Conservation (phyloP, 106 monocot genomes). For the Xerophyta viscosa region DNA sequence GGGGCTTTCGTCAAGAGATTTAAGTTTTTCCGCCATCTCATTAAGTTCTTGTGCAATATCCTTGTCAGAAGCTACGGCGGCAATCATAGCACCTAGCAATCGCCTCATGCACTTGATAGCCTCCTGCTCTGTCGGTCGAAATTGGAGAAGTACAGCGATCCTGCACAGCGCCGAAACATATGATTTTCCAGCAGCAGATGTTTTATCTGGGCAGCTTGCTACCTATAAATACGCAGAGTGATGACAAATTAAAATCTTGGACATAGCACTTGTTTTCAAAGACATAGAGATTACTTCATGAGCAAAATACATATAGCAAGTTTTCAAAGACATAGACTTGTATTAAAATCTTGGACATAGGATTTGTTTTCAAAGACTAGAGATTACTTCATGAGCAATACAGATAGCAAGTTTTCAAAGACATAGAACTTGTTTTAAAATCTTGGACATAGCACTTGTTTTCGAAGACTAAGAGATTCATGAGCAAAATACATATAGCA, state of each 20-base stretch:
- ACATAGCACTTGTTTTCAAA: too few species aligned
- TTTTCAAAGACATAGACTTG: too few species aligned
- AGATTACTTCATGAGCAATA: slow-evolving; percentile 78
- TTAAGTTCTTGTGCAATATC: slow-evolving; percentile 58
- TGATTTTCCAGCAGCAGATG: slow-evolving; percentile 61
- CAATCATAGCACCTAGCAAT: slow-evolving; percentile 41
- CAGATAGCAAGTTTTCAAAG: slow-evolving; percentile 82
- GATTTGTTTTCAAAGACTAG: too few species aligned
- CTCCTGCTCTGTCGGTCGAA: slow-evolving; percentile 51
- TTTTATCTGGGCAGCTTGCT: slow-evolving; percentile 47
- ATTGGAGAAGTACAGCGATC: slow-evolving; percentile 34
- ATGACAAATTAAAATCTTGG: not conserved
- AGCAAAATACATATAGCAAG: slow-evolving; percentile 87
- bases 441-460: too few species aligned
- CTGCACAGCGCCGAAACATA: slow-evolving; percentile 63
- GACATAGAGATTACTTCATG: slow-evolving; percentile 30
- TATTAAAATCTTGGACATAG: too few species aligned
- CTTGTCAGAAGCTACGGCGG: slow-evolving; percentile 34
- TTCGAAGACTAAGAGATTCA: slow-evolving; percentile 31
- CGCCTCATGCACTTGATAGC: slow-evolving; percentile 82
- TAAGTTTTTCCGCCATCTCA: slow-evolving; percentile 47
- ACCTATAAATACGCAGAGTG: slow-evolving; percentile 25
- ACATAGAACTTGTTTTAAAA: too few species aligned
- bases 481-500: slow-evolving; percentile 78
- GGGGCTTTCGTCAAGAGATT: slow-evolving; percentile 53